A percentile compares a stretch with the other conserved stretches of the same genome.
Conservation (phyloP, 208 protist genomes). For the Strigomonas oncopelti region DNA sequence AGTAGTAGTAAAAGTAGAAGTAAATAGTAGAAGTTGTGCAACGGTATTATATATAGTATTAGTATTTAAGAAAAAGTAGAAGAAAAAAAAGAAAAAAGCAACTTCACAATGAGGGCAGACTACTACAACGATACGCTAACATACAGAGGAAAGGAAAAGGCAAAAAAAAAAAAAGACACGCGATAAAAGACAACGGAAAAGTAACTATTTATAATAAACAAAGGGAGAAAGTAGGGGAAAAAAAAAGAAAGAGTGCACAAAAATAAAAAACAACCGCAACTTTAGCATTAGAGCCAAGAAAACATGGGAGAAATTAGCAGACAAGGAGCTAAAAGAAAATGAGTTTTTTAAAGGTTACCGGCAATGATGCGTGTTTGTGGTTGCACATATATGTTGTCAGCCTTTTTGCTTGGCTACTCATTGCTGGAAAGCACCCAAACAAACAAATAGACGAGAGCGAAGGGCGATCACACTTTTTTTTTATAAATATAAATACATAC, state of each 20-base stretch:
- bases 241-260: constrained; percentile 4
- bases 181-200: constrained; percentile 2
- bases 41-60: not conserved
- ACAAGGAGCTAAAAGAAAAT: constrained; percentile 6
- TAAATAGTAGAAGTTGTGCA: not conserved
- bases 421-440: not conserved
- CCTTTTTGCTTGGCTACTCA: not conserved
- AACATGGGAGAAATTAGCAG: too few species aligned
- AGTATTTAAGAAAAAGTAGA: too few species aligned
- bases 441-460: constrained; percentile 11
- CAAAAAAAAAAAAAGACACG: constrained; percentile 12
- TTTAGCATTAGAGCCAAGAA: too few species aligned
- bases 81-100: not conserved
- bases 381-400: not conserved
- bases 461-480: not conserved
- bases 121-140: not conserved
- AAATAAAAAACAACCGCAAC: constrained; percentile 3
- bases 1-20: not conserved
- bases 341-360: too few species aligned
- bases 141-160: constrained; percentile 2
- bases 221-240: not conserved
- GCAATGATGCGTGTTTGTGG: too few species aligned
- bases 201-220: not conserved
- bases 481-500: constrained; percentile 15
- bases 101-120: not conserved